Evolutionary conservation across 2,329 filamentous ascomycete genomes (phyloP).

Genomic region (Ophiognomonia clavigignenti-juglandacearum): DNA sequence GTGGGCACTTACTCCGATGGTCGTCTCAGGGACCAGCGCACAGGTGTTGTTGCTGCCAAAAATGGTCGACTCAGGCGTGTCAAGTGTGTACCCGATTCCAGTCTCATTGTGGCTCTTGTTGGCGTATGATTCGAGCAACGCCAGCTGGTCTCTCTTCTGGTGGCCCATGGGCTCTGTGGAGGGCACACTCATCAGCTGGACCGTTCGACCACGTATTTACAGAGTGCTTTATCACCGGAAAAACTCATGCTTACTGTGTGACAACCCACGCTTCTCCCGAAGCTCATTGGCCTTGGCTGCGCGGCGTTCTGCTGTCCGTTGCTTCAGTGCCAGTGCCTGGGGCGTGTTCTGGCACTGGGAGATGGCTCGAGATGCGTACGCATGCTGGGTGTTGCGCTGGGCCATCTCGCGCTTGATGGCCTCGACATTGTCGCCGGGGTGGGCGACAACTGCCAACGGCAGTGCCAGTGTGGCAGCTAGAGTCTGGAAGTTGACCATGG

Average conservation of each 20-base stretch:
- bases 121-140: background rate
- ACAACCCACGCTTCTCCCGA: background rate
- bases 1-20: too few relatives aligned
- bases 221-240: background rate
- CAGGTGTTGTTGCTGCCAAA: constrained; percentile 10
- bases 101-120: constrained; percentile 1
- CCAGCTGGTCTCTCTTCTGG: constrained; percentile 5
- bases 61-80: background rate
- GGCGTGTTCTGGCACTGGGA: background rate
- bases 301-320: constrained; percentile 1
- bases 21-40: constrained; percentile 28
- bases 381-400: constrained; percentile 4
- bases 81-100: background rate
- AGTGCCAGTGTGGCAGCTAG: background rate
- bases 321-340: background rate
- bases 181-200: background rate
- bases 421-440: constrained; percentile 6
- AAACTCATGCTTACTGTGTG: background rate
- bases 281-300: constrained; percentile 6
- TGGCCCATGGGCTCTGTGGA: constrained; percentile 1
- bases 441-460: background rate
- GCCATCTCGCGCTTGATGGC: constrained; percentile 9
- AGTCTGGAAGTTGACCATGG: background rate
- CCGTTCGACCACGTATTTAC: too few relatives aligned
- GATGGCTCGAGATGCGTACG: background rate